Evolutionary conservation across 1,139 yeast genomes (phyloP), one percentile per base, ranked within the genome.

Genomic region (Saccharomyces hybrid): DNA sequence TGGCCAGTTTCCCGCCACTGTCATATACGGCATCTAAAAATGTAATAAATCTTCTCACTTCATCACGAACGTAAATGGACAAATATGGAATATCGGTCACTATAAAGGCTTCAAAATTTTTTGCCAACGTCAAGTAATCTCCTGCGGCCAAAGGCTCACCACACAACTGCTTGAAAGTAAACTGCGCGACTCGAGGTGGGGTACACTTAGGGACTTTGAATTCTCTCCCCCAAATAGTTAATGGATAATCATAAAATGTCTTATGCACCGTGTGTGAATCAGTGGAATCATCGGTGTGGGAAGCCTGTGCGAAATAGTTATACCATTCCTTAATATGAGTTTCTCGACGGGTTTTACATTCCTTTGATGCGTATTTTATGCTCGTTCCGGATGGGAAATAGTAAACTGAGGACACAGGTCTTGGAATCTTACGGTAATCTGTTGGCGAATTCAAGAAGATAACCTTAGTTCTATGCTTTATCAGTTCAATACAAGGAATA

Each of bases 1-100:
- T 95, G 0, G 96, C 96, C 41, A 93, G 73, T 61, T 90, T 79
- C 5, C 95, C 87, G 61, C 88, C 90, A 56, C 85, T 85, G 69
- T 93, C 98, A 69, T 93, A 93, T 1, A 93, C 93, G 0, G 99
- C 97, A 71, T 93, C 99, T 54, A 93, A 73, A 64, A 93, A 91
- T 0, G 96, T 93, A 65, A 93, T 93, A 66, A 93, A 91, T 61
- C 99, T 75, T 61, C 98, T 78, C 16, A 91, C 89, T 59, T 85
- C 80, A 65, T 93, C 97, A 61, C 96, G 79, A 49, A 82, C 86
- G 59, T 85, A 79, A 27, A 86, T 78, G 20, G 95, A 83, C 60
- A 93, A 73, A 59, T 84, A 84, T 4, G 99, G 99, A 49, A 93
- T 90, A 66, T 91, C 98, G 0, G 98, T 90, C 47, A 93, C 78